These are phyloP conservation scores for Sarocladium strictum DNA, from an alignment of 2,329 filamentous ascomycete genomes.

Conservation along the genomic window DNA sequence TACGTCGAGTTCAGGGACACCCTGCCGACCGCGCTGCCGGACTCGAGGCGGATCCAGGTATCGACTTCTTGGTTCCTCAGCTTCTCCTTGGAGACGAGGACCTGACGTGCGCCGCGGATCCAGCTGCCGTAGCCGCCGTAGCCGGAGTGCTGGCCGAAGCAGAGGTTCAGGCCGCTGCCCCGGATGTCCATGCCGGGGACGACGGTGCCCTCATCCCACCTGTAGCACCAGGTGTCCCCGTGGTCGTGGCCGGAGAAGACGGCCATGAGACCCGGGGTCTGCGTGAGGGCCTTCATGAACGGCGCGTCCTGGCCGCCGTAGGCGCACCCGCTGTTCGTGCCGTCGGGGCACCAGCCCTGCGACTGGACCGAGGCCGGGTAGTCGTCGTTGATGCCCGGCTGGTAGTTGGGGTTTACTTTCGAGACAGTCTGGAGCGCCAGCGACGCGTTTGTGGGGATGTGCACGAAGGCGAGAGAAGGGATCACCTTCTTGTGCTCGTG, in stretches of 20 bases:
- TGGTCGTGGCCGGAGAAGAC: slow-evolving; percentile 65
- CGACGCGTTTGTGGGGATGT: slow-evolving; percentile 40
- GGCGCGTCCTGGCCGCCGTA: slow-evolving; percentile 47
- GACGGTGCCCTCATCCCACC: slow-evolving; percentile 37
- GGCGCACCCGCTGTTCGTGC: slow-evolving; percentile 28
- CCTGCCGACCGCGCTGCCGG: slow-evolving; percentile 41
- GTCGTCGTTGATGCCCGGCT: slow-evolving; percentile 43
- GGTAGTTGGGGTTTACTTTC: slow-evolving; percentile 27
- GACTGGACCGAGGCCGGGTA: slow-evolving; percentile 34
- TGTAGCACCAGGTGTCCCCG: slow-evolving; percentile 52
- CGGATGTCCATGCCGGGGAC: slow-evolving; percentile 26
- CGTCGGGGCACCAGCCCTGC: slow-evolving; percentile 38
- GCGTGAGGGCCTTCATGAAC: slow-evolving; percentile 57
- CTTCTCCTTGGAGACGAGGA: slow-evolving; percentile 39
- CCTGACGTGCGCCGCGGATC: slow-evolving; percentile 54
- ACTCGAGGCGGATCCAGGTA: slow-evolving; percentile 58
- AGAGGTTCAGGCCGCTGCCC: slow-evolving; percentile 41
- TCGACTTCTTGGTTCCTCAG: slow-evolving; percentile 37
- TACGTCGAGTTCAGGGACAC: slow-evolving; percentile 56
- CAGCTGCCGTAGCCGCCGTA: slow-evolving; percentile 65
- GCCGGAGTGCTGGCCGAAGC: slow-evolving; percentile 61
- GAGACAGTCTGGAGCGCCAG: slow-evolving; percentile 28
- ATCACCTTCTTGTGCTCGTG: slow-evolving; percentile 26
- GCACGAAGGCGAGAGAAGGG: slow-evolving; percentile 42
- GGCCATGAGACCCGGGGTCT: slow-evolving; percentile 48